Evolutionary conservation across 441 rosid genomes (phyloP), one percentile per base, ranked within the genome.

Genomic region (Populus trichocarpa): DNA sequence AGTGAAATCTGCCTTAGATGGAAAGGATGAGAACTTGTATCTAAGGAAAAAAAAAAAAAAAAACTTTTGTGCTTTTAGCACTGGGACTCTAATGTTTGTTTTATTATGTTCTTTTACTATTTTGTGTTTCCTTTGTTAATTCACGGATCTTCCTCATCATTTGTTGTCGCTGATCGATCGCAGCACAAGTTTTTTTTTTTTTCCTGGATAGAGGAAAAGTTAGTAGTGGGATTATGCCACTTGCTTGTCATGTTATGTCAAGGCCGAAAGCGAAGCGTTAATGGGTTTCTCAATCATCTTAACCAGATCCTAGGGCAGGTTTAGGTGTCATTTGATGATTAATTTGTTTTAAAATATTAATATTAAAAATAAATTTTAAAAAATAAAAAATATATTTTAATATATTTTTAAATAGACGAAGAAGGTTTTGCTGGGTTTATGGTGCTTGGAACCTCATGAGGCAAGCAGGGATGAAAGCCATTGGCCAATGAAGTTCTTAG

Each of bases 1-100:
- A 91, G 68, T 91, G 89, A 91, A 80, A 46, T 66, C 7, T 46
- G 11, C 14, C 64, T 30, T 26, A 40, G 79, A 67, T 46, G 73
- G 12, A 20, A 63, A 67, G 68, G 38, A 25, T 35, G 8, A 57
- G 75, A 77, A 77, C 70, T 71, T 80, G 89, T 82, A 83, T 81
- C 67, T 74, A 82, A 69, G 80, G 46, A 12, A 10, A 38, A 9
- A 64, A 75, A 42, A 59, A 71, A 13, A 4, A 18, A 63, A 28
- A n/a, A 23, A 25, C 68, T 42, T 75, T 72, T 67, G 23, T 68
- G 75, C 67, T 68, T 80, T 50, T 71, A 79, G 68, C 79, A 40
- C 53, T 69, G 38, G 75, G 67, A 75, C 78, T 75, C 57, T 80
- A 72, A 75, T 50, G 77, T 26, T 61, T 75, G 81, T 66, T 76